Evolutionary conservation across 305 asterid genomes (phyloP), one percentile per base, ranked within the genome.

Genomic region (Lippia alba): DNA sequence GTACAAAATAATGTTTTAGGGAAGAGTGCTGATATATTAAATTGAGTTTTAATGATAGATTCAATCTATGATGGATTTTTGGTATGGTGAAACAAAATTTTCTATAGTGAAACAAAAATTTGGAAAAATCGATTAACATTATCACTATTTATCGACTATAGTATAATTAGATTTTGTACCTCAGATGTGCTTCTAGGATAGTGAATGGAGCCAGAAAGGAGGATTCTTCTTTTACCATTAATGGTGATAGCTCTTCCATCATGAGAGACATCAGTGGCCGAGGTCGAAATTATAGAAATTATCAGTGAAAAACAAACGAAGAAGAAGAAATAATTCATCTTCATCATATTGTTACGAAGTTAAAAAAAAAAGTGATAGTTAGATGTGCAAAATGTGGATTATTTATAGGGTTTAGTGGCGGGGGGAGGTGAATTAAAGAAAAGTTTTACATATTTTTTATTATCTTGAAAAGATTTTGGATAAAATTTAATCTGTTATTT

Each of bases 151-250:
- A 44, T 11, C 8, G 15, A 53, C 8, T 19, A 44, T 44, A 44
- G 49, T 10, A 0, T 20, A 33, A 9, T 36, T 5, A 36, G 30
- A 24, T 24, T 36, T 15, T 12, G 12, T 61, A 69, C 71, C 71
- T 68, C 75, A 1, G 75, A 0, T 0, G 74, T 62, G 62, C 79
- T 68, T 68, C 79, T 49, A 1, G 75, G 79, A 14, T 68, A 75
- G 46, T 69, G 71, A 62, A 75, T 69, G 0, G 79, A 75, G 41
- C 79, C 74, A 0, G 79, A 75, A 5, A 75, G 44, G 9, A 75
- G 3, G 41, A 75, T 55, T 45, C 24, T 68, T 3, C 79, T 66
- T 12, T 45, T 61, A 9, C 79, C 79, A 12, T 75, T n/a, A 46
- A 75, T 69, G 3, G 61, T 68, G 41, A 75, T 61, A 5, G 75